These are phyloP conservation scores for Triticum dicoccoides DNA, from an alignment of 176 grass and related monocot genomes.

Conservation along the genomic window DNA sequence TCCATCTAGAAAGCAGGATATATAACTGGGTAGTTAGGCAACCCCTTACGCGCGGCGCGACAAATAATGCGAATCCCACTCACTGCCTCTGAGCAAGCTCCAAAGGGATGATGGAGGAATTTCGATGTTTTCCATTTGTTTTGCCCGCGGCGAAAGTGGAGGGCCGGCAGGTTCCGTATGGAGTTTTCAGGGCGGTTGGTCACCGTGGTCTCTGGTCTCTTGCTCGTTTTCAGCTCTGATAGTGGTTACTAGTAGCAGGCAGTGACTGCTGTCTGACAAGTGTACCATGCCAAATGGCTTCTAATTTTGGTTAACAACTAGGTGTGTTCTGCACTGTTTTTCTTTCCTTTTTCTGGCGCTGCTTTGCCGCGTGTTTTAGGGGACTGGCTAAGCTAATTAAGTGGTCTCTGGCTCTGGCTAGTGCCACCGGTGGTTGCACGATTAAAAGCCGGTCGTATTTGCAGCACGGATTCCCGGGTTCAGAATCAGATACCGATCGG, in stretches of 20 bases:
- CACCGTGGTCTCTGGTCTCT: not conserved
- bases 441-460: not conserved
- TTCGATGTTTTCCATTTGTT: not conserved
- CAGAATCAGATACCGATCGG: not conserved
- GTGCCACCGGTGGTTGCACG: conserved; percentile 8
- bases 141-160: not conserved
- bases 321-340: not conserved
- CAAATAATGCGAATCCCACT: conserved; percentile 24
- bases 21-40: conserved; percentile 29
- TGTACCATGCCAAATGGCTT: conserved; percentile 1
- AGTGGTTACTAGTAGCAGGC: not conserved
- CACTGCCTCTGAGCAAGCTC: conserved; percentile 19
- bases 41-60: conserved; percentile 1
- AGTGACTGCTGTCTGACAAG: not conserved
- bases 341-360: not conserved
- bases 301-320: not conserved
- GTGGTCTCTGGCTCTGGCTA: not conserved
- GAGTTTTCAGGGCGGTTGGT: conserved; percentile 29
- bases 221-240: not conserved
- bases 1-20: not conserved
- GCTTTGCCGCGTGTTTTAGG: conserved; percentile 1
- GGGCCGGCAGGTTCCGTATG: conserved; percentile 16
- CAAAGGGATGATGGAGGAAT: not conserved
- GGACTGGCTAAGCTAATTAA: not conserved
- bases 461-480: not conserved